phyloP scores from a whole-genome alignment of 1,284 basidiomycete species.

The Lentinus polychrous region DNA sequence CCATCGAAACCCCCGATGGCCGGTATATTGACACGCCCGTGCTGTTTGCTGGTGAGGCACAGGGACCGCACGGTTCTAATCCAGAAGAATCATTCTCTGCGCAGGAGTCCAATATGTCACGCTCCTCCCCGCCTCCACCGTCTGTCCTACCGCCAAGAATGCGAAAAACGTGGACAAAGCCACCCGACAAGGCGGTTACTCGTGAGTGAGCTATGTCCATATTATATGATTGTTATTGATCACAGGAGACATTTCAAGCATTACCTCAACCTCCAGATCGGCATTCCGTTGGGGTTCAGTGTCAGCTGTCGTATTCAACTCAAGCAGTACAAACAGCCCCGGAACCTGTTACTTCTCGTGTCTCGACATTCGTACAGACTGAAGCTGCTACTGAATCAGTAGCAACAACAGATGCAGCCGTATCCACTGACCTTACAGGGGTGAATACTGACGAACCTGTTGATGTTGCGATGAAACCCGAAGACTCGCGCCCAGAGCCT shows the following conservation, averaged over 20 bases:
- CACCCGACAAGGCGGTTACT: not conserved
- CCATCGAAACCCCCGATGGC: conserved; percentile 43
- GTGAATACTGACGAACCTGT: not conserved
- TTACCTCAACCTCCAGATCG: not conserved
- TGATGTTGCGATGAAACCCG: not conserved
- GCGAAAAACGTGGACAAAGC: conserved; percentile 45
- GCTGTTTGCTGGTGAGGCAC: conserved; percentile 45
- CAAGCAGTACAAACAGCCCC: not conserved
- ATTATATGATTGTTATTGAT: not conserved
- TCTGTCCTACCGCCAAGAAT: conserved; percentile 45
- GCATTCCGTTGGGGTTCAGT: conserved; percentile 2
- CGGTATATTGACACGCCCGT: conserved; percentile 47
- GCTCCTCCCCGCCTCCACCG: conserved; percentile 2
- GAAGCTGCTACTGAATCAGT: not conserved
- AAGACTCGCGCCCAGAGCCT: not conserved
- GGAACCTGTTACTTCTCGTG: not conserved
- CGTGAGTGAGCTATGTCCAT: not conserved
- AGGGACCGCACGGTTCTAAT: conserved; percentile 13
- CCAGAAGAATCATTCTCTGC: conserved; percentile 2
- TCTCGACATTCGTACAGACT: not conserved
- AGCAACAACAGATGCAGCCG: not conserved
- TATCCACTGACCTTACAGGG: not conserved
- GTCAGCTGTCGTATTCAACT: not conserved
- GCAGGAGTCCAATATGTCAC: not conserved
- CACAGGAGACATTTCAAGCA: not conserved